Evolutionary conservation across 202 grass and related monocot genomes (phyloP), one percentile per base, ranked within the genome.

Genomic region (Alloteropsis angusta): DNA sequence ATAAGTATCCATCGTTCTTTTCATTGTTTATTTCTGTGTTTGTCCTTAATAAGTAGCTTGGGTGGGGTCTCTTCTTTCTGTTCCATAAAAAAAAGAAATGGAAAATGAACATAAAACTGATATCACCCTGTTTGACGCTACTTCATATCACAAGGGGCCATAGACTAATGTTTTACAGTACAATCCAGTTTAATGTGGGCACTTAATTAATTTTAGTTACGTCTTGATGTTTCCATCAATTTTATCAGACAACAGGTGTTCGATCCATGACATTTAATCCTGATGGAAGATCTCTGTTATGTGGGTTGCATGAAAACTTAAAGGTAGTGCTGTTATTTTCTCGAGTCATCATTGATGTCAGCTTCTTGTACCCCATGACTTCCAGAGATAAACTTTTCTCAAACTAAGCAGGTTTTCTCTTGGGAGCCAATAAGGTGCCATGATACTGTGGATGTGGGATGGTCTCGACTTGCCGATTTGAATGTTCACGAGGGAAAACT

Each of bases 401-500:
- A 62, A 48, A 48, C 64, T 82, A 71, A 30, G 45, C 75, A 96
- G 96, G 85, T 94, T 88, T 96, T 91, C 77, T 99, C 96, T 15
- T 99, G 96, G 96, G 96, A 99, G 71, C 96, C 96, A 85, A 89
- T 93, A 85, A 93, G 87, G 89, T 91, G 92, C 64, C 88, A 93
- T 81, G 96, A 99, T 72, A 88, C 96, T 73, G 92, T 99, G 5
- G 96, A 96, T 86, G 90, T 99, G 37, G 96, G 96, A 49, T 99
- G 96, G 96, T 99, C 96, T 70, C 93, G 72, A 85, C 44, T 99
- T 68, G 94, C 96, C 78, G 96, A 99, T 91, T 81, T 96, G 60
- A 99, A 99, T 81, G 88, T 93, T 26, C 96, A 99, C 14, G 96
- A 99, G 72, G 90, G 92, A 71, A 99, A 99, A 94, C 92, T 96